Conservation (phyloP, 2,329 filamentous ascomycete species). For the Arthrobotrys megalospora region DNA sequence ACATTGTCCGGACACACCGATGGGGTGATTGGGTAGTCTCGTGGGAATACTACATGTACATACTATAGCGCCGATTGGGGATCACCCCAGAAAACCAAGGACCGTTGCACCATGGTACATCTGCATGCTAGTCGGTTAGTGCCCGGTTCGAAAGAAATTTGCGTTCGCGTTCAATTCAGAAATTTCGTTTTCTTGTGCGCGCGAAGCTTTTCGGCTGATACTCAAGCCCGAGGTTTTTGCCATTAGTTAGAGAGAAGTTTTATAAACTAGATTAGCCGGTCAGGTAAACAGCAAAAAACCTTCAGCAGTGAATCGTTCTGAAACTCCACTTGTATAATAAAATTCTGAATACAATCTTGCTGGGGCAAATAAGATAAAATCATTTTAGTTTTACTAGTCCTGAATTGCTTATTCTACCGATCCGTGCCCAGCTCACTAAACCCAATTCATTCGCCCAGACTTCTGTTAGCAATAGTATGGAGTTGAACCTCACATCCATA, state of each 20-base stretch:
- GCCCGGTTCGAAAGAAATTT: constrained; percentile 16
- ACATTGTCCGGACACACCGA: constrained; percentile 13
- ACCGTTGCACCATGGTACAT: constrained; percentile 39
- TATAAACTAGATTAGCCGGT: constrained; percentile 30
- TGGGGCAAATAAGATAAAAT: constrained; percentile 36
- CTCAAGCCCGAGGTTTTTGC: constrained; percentile 13
- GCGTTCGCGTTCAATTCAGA: background rate
- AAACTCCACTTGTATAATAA: constrained; percentile 30
- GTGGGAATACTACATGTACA: background rate
- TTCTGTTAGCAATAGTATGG: constrained; percentile 5
- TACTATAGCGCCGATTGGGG: background rate
- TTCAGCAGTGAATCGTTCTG: constrained; percentile 3
- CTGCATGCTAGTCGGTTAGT: constrained; percentile 18
- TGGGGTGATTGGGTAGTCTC: constrained; percentile 1
- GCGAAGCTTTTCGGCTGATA: constrained; percentile 28
- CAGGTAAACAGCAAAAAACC: constrained; percentile 25
- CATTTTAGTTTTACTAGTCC: constrained; percentile 28
- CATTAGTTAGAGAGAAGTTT: constrained; percentile 5
- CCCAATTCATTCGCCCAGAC: constrained; percentile 26
- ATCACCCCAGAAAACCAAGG: constrained; percentile 25
- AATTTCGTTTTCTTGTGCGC: background rate
- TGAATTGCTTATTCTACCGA: constrained; percentile 58
- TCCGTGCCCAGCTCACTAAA: constrained; percentile 47
- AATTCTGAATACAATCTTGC: background rate
- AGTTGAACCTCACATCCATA: constrained; percentile 32